phyloP scores from a whole-genome alignment of 2,329 filamentous ascomycete genomes.

The Huntiella bhutanensis region DNA sequence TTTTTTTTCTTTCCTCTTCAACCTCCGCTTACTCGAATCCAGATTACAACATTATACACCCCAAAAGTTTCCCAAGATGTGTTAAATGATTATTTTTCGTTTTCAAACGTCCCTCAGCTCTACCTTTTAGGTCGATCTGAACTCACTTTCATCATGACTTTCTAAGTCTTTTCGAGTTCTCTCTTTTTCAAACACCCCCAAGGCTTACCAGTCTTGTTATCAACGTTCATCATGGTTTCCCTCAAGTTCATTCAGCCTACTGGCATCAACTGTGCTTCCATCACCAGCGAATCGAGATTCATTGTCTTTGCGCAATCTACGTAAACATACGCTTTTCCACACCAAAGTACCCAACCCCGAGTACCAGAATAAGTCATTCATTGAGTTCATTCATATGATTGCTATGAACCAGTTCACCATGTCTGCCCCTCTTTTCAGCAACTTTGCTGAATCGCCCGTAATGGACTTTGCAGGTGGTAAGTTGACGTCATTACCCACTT shows the following conservation, averaged over 20 bases:
- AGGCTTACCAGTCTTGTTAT: conserved; percentile 62
- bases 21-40: conserved; percentile 19
- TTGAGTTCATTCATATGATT: not conserved
- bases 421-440: not conserved
- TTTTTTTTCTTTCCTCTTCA: conserved; percentile 19
- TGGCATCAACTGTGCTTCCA: conserved; percentile 41
- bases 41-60: conserved; percentile 14
- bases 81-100: conserved; percentile 30
- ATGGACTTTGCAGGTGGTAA: conserved; percentile 9
- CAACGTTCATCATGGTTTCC: conserved; percentile 56
- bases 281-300: conserved; percentile 50
- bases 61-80: conserved; percentile 30
- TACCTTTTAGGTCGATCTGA: conserved; percentile 48
- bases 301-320: conserved; percentile 39
- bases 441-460: conserved; percentile 2
- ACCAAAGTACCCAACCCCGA: no score
- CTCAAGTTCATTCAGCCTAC: conserved; percentile 44
- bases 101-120: conserved; percentile 14
- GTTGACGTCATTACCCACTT: not conserved
- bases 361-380: no score
- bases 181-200: conserved; percentile 42
- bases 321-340: conserved; percentile 11
- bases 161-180: conserved; percentile 22
- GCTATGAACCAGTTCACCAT: not conserved
- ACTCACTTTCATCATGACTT: conserved; percentile 40